These are phyloP conservation scores for Hypoxylon sp. DNA, from an alignment of 2,329 filamentous ascomycete genomes.

Conservation along the genomic window DNA sequence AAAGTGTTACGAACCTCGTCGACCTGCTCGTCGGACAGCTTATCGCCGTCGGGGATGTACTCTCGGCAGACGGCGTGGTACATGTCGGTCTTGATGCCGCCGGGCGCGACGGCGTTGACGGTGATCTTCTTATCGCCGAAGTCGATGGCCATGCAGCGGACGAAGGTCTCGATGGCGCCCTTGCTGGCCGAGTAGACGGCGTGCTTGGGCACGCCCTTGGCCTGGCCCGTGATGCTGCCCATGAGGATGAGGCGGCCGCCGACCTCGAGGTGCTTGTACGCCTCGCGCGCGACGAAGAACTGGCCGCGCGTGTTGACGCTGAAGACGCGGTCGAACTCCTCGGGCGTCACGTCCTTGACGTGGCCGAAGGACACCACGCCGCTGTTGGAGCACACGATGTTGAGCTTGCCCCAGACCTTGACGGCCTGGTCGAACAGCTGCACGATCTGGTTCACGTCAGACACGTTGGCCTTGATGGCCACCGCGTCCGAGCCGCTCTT, in stretches of 20 bases:
- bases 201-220: constrained; percentile 73
- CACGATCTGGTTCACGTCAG: constrained; percentile 69
- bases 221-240: constrained; percentile 74
- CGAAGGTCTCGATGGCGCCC: constrained; percentile 79
- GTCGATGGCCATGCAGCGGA: constrained; percentile 77
- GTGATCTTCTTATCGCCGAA: constrained; percentile 73
- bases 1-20: constrained; percentile 63
- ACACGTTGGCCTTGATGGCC: constrained; percentile 73
- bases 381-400: constrained; percentile 76
- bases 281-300: constrained; percentile 76
- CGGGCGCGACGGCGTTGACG: constrained; percentile 72
- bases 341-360: constrained; percentile 72
- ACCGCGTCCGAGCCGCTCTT: constrained; percentile 68
- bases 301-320: constrained; percentile 73
- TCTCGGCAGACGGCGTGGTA: constrained; percentile 71
- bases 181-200: constrained; percentile 79
- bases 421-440: constrained; percentile 70
- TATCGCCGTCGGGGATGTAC: constrained; percentile 67
- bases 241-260: constrained; percentile 78
- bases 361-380: constrained; percentile 74
- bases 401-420: constrained; percentile 69
- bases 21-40: constrained; percentile 65
- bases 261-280: constrained; percentile 73
- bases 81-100: constrained; percentile 74
- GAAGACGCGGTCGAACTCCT: constrained; percentile 77